Base-by-base conservation (phyloP, 179 eudicot species). In the Heliamphora pulchella region DNA sequence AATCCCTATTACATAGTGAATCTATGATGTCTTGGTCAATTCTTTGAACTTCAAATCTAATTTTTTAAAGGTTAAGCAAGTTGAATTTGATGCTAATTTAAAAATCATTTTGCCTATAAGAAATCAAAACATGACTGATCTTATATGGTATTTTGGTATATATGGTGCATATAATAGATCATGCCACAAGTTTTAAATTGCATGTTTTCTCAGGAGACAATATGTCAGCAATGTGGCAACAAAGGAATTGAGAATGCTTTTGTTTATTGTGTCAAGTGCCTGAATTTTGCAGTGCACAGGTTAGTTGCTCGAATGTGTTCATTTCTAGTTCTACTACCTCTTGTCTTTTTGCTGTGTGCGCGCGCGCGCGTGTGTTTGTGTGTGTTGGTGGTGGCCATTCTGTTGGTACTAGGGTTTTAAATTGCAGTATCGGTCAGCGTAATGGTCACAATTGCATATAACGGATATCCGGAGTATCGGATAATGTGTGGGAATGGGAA, bases 211-310 rank as follows among this genome's bases (percentile, higher is more conserved):
- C 78, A 87, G 87, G 91, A 46, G 55, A 80, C 84, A 14, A 62
- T 87, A 67, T 91, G 91, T 81, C 86, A 81, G 78, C 79, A 85
- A 20, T 91, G 93, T 77, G 96, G 91, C 46, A 87, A 75, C 55
- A 62, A 17, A 81, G 91, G 93, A 54, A 76, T 50, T 59, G 64
- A 71, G 13, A 84, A 88, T 82, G 83, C 86, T 15, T 80, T 84
- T 76, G 82, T 91, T 17, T 87, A 81, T 79, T 90, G 91, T 77
- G 82, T 81, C 68, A 80, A 80, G 76, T 89, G 92, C 80, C 83
- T 82, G 67, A 82, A 86, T 61, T 80, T 83, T 58, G 86, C 78
- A 62, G 85, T 86, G 74, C 93, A 91, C 78, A 84, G 89, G 93
- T 90, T 86, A 81, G 83, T 80, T 77, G 61, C 78, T 11, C 31